These are phyloP conservation scores for Baeospora myosura DNA, from an alignment of 1,284 basidiomycete genomes.

Conservation along the genomic window DNA sequence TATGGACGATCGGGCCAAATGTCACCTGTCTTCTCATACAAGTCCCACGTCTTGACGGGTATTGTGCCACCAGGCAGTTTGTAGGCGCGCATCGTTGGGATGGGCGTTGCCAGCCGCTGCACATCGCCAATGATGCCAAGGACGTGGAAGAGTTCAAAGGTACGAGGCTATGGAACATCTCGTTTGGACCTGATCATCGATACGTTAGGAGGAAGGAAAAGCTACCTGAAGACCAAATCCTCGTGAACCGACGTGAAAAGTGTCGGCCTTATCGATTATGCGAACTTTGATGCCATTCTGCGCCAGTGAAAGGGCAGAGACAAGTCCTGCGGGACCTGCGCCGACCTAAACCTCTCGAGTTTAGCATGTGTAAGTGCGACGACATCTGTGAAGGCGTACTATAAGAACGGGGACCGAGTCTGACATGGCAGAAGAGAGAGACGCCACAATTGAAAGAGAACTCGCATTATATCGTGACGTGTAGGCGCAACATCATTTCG, in stretches of 20 bases:
- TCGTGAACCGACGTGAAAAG: conserved; percentile 15
- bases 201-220: conserved; percentile 15
- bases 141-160: conserved; percentile 11
- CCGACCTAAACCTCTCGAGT: conserved; percentile 17
- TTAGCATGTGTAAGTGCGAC: too few relatives aligned
- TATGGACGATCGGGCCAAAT: conserved; percentile 15
- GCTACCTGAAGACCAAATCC: conserved; percentile 15
- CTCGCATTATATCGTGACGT: too few relatives aligned
- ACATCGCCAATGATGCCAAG: conserved; percentile 10
- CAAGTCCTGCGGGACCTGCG: conserved; percentile 33
- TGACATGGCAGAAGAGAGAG: too few relatives aligned
- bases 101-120: background rate
- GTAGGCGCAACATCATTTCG: too few relatives aligned
- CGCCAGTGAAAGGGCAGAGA: conserved; percentile 28
- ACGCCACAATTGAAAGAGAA: too few relatives aligned
- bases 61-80: background rate
- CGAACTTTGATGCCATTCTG: conserved; percentile 22
- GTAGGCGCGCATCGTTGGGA: conserved; percentile 1
- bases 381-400: too few relatives aligned
- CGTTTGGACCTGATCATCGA: too few relatives aligned
- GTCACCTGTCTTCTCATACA: conserved; percentile 11
- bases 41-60: conserved; percentile 1
- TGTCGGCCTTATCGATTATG: conserved; percentile 14
- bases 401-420: too few relatives aligned
- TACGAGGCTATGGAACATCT: conserved; percentile 9